These are phyloP conservation scores for Pseudozyma sp. DNA, from an alignment of 1,284 basidiomycete genomes.

Conservation along the genomic window DNA sequence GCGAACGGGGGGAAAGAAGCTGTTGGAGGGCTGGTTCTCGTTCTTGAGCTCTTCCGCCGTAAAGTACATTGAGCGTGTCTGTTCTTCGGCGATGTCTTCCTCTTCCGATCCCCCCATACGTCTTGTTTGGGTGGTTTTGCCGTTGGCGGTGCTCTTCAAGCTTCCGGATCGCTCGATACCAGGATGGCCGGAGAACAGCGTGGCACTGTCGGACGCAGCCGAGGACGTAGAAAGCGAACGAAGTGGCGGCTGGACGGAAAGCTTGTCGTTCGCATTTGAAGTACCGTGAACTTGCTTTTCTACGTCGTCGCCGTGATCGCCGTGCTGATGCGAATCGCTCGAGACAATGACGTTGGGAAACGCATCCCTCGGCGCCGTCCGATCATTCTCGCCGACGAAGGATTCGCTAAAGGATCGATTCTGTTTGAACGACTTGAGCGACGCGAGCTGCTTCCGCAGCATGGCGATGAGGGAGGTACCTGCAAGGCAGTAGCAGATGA, in stretches of 20 bases:
- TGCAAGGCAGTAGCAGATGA: slow-evolving; percentile 20
- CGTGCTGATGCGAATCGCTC: not conserved
- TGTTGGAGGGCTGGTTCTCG: slow-evolving; percentile 17
- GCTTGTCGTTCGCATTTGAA: not conserved
- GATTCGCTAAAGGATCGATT: slow-evolving; percentile 29
- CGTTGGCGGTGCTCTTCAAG: not conserved
- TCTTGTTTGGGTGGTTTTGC: not conserved
- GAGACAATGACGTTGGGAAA: not conserved
- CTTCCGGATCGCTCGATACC: slow-evolving; percentile 13
- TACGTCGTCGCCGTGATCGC: slow-evolving; percentile 13
- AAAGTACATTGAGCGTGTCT: slow-evolving; percentile 26
- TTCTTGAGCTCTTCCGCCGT: slow-evolving; percentile 29
- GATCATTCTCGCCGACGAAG: slow-evolving; percentile 8
- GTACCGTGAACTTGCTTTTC: slow-evolving; percentile 17
- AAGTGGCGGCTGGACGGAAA: slow-evolving; percentile 18
- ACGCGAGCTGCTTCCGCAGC: slow-evolving; percentile 23
- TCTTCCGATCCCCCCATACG: not conserved
- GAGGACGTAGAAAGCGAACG: slow-evolving; percentile 25
- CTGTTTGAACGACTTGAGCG: slow-evolving; percentile 28
- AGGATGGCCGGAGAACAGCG: slow-evolving; percentile 15
- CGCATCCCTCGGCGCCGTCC: slow-evolving; percentile 4
- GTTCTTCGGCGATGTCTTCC: slow-evolving; percentile 2
- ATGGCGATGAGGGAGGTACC: slow-evolving; percentile 23
- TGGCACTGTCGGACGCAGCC: slow-evolving; percentile 18
- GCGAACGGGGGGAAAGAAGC: slow-evolving; percentile 38